A percentile compares a stretch with the other conserved stretches of the same genome.
Evolutionary conservation across 495 filamentous ascomycete species (phyloP).

Genomic region (Penicillium coffeae): DNA sequence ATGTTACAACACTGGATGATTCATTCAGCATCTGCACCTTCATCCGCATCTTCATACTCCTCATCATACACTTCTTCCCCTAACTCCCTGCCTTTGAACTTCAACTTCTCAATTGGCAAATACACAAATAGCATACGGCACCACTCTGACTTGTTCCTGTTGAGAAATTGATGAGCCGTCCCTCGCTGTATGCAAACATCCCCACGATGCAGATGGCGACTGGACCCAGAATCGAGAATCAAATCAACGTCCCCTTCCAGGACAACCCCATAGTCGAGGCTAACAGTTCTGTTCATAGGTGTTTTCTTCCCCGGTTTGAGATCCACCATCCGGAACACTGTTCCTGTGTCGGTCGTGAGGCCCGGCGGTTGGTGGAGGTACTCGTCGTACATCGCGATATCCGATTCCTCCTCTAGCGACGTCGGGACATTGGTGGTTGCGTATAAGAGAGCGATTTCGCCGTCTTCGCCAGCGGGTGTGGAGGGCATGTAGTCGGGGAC

Average conservation of each 20-base stretch:
- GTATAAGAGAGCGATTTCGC: conserved; percentile 38
- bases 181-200: conserved; percentile 64
- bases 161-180: conserved; percentile 64
- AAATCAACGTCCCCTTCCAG: conserved; percentile 72
- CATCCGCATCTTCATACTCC: conserved; percentile 10
- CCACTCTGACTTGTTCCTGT: conserved; percentile 47
- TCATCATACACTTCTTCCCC: conserved; percentile 28
- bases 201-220: conserved; percentile 60
- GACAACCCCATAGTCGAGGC: conserved; percentile 68
- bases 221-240: conserved; percentile 58
- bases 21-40: too few species aligned
- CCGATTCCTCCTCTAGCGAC: conserved; percentile 29
- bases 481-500: conserved; percentile 32
- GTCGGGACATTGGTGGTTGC: conserved; percentile 31
- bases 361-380: conserved; percentile 33
- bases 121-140: conserved; percentile 54
- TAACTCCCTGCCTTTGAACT: conserved; percentile 21
- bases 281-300: conserved; percentile 67
- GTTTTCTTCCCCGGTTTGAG: conserved; percentile 63
- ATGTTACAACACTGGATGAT: too few species aligned
- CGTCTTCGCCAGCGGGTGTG: conserved; percentile 29
- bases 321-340: conserved; percentile 51
- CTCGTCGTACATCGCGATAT: conserved; percentile 33
- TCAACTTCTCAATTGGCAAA: conserved; percentile 28
- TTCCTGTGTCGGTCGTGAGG: conserved; percentile 30